phyloP scores from a whole-genome alignment of 164 flowering plant species.

The Aristolochia californica region DNA sequence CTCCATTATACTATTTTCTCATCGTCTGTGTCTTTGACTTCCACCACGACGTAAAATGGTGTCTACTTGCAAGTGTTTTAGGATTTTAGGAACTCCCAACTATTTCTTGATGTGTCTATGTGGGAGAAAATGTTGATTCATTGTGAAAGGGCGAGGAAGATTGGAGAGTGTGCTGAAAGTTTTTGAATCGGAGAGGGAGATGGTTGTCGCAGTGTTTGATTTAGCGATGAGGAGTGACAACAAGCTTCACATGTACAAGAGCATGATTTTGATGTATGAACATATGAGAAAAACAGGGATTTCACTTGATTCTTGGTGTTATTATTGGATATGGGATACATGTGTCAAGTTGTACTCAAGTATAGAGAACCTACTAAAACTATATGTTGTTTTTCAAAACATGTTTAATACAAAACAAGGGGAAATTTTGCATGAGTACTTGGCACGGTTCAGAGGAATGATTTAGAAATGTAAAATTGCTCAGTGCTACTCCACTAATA shows the following conservation, averaged over 20 bases:
- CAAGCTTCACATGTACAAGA: constrained; percentile 63
- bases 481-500: too few species aligned
- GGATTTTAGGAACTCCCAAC: constrained; percentile 35
- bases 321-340: constrained; percentile 46
- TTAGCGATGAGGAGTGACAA: constrained; percentile 62
- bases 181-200: constrained; percentile 19
- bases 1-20: too few species aligned
- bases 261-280: constrained; percentile 31
- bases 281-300: constrained; percentile 31
- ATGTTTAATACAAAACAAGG: too few species aligned
- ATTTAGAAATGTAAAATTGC: too few species aligned
- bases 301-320: constrained; percentile 30
- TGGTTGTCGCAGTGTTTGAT: constrained; percentile 35
- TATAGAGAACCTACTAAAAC: too few species aligned
- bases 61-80: too few species aligned
- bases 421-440: too few species aligned
- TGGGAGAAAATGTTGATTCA: constrained; percentile 37
- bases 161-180: constrained; percentile 30
- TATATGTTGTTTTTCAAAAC: too few species aligned
- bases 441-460: too few species aligned
- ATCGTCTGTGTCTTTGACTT: too few species aligned
- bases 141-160: constrained; percentile 53
- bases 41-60: too few species aligned
- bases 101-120: constrained; percentile 39
- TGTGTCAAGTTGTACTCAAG: too few species aligned